Evolutionary conservation across 331 rosid species (phyloP).

Genomic region (Quercus phellos): DNA sequence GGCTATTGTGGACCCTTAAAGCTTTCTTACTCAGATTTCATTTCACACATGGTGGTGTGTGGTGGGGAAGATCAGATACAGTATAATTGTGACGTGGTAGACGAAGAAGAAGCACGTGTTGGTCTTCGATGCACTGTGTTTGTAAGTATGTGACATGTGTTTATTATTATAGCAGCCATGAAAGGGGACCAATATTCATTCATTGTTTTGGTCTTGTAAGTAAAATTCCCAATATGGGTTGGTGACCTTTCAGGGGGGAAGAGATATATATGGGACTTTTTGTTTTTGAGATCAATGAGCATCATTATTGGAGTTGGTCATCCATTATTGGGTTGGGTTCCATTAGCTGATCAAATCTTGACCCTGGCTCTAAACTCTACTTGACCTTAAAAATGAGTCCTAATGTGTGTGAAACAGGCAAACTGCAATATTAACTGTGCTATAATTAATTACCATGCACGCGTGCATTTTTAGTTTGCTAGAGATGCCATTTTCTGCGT

Average conservation of each 20-base stretch:
- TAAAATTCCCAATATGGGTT: conserved; percentile 33
- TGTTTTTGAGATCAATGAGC: neutral
- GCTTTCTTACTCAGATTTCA: conserved; percentile 30
- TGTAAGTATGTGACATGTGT: conserved; percentile 19
- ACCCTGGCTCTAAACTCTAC: neutral
- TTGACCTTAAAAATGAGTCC: no score
- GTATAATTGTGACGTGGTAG: neutral
- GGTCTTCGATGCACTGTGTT: neutral
- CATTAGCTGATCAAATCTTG: neutral
- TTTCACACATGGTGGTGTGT: conserved; percentile 30
- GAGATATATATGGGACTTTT: neutral
- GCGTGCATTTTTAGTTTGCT: no score
- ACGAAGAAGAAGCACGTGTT: conserved; percentile 20
- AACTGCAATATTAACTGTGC: no score
- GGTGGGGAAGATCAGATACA: conserved; percentile 24
- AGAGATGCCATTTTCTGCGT: no score
- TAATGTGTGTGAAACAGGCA: neutral
- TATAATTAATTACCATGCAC: no score
- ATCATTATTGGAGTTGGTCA: conserved; percentile 25
- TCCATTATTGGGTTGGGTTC: conserved; percentile 8
- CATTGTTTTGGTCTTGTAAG: neutral
- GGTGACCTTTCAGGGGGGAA: conserved; percentile 31
- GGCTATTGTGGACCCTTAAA: conserved; percentile 26
- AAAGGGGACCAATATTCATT: conserved; percentile 24
- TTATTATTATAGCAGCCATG: neutral